Conservation (phyloP, 176 grass and related monocot species). For the Musa troglodytarum region DNA sequence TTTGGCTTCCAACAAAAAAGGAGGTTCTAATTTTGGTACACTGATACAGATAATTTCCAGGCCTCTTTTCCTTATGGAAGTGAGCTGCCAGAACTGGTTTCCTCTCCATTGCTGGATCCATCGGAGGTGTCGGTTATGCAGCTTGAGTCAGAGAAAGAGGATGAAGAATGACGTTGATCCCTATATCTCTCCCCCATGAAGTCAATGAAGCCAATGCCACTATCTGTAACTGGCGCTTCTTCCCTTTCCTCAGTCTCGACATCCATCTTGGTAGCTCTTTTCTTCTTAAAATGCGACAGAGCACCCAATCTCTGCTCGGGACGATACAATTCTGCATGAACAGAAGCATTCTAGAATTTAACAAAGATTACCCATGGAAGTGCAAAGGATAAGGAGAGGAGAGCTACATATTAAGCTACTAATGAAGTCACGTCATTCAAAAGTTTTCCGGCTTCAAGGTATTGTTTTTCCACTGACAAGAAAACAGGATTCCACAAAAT, state of each 20-base stretch:
- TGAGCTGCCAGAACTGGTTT: neutral
- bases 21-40: neutral
- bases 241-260: neutral
- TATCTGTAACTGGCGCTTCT: neutral
- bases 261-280: conserved; percentile 2
- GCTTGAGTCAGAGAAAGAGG: conserved; percentile 5
- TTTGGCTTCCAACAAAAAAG: neutral
- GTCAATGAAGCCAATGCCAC: neutral
- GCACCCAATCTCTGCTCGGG: conserved; percentile 8
- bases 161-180: neutral
- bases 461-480: too few relatives aligned
- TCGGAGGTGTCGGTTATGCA: conserved; percentile 10
- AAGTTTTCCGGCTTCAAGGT: too few relatives aligned
- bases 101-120: conserved; percentile 10
- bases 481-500: too few relatives aligned
- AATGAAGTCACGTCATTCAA: too few relatives aligned
- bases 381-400: too few relatives aligned
- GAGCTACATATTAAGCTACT: too few relatives aligned
- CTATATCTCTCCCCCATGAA: neutral
- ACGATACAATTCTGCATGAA: conserved; percentile 2
- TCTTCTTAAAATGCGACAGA: conserved; percentile 26
- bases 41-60: neutral
- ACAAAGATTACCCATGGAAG: neutral
- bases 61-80: conserved; percentile 7
- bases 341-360: neutral